A percentile compares a stretch with the other conserved stretches of the same genome.
phyloP scores from a whole-genome alignment of 805 yeast genomes.

The Candida peoriensis region DNA sequence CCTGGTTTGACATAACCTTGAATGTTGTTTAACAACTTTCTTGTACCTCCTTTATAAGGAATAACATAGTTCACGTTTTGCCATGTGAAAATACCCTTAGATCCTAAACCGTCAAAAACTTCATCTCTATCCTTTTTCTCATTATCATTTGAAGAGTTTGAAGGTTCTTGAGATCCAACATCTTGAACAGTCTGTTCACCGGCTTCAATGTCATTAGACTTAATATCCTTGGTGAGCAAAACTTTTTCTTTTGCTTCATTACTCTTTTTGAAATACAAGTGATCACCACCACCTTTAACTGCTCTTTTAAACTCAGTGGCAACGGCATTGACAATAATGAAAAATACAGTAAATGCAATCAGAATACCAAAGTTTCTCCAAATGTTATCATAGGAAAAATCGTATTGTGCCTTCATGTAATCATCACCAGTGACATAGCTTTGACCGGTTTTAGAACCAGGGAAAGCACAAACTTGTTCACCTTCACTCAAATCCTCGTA shows the following conservation, averaged over 20 bases:
- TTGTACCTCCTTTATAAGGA: conserved; percentile 27
- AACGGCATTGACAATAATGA: conserved; percentile 45
- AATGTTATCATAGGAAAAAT: conserved; percentile 50
- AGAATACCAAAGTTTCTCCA: conserved; percentile 81
- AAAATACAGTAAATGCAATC: conserved; percentile 48
- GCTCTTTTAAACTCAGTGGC: conserved; percentile 50
- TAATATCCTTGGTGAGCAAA: conserved; percentile 17
- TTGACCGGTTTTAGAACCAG: conserved; percentile 56
- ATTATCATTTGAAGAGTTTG: conserved; percentile 1
- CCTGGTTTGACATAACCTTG: conserved; percentile 14
- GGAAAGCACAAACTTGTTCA: conserved; percentile 51
- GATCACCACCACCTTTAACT: conserved; percentile 28
- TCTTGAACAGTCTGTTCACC: conserved; percentile 28
- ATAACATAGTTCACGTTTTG: conserved; percentile 29
- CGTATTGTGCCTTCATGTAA: conserved; percentile 44
- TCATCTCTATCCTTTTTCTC: conserved; percentile 9
- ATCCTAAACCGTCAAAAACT: conserved; percentile 23
- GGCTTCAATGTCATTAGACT: conserved; percentile 8
- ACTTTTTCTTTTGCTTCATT: conserved; percentile 1
- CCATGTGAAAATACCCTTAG: conserved; percentile 29
- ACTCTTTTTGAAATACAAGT: conserved; percentile 50
- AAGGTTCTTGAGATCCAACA: background rate
- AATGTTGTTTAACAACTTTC: conserved; percentile 26
- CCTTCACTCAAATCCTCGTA: conserved; percentile 35
- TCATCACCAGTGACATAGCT: conserved; percentile 51